Conservation (phyloP, 2,329 filamentous ascomycete genomes). For the Helotiales sp. region DNA sequence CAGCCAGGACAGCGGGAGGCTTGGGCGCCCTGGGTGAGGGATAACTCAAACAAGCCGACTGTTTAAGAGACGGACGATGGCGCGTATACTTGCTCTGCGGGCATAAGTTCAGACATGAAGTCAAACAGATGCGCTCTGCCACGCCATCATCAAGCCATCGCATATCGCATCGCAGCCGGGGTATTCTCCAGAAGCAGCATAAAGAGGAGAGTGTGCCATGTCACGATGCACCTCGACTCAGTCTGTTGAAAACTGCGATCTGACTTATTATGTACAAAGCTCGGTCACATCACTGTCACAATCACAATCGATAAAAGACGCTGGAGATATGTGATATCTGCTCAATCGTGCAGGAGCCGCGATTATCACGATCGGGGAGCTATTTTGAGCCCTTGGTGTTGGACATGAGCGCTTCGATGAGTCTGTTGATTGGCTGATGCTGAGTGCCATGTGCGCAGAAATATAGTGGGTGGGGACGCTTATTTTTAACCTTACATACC, state of each 20-base stretch:
- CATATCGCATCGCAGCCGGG: too few relatives aligned
- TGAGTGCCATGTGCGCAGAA: background rate
- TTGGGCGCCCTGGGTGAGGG: too few relatives aligned
- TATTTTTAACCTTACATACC: slow-evolving; percentile 6
- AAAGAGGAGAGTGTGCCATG: slow-evolving; percentile 1
- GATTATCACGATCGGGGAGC: background rate
- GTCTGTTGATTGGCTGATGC: slow-evolving; percentile 2
- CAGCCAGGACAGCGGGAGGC: slow-evolving; percentile 8
- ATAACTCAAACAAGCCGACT: background rate
- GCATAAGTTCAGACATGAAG: background rate
- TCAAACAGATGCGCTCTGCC: background rate
- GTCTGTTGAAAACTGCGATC: background rate
- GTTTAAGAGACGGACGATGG: slow-evolving; percentile 4
- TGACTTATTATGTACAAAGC: slow-evolving; percentile 5
- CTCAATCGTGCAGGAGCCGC: slow-evolving; percentile 1
- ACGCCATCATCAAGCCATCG: background rate
- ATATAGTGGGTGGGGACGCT: background rate
- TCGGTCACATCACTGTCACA: background rate
- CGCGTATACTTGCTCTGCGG: background rate
- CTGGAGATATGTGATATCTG: slow-evolving; percentile 4
- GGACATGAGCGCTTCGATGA: slow-evolving; percentile 7
- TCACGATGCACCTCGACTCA: slow-evolving; percentile 4
- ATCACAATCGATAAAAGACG: slow-evolving; percentile 12
- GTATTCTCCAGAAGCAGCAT: slow-evolving; percentile 2
- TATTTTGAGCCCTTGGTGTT: background rate